Evolutionary conservation across 2,329 filamentous ascomycete species (phyloP), one percentile per base, ranked within the genome.

Genomic region (Curvularia verruculosa): DNA sequence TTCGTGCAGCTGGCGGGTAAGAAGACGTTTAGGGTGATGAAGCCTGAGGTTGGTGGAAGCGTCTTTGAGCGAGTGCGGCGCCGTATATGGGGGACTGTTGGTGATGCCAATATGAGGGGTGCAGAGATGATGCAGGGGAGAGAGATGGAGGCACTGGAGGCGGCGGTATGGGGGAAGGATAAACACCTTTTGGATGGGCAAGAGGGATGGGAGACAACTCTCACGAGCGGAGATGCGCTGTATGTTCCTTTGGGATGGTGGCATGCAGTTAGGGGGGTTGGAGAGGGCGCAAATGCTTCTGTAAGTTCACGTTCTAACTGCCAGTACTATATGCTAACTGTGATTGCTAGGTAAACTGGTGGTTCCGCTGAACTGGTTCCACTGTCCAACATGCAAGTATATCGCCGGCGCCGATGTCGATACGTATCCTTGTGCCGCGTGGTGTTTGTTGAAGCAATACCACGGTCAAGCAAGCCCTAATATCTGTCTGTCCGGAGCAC

Each of bases 71-170:
- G 71, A 29, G 80, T 84, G n/a, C 53, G 51, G 43, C 49, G 44
- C 40, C 52, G 47, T 19, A 41, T 63, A 21, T 78, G 81, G 89
- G 70, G 78, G 70, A 63, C 67, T 51, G 68, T 63, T n/a, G 66
- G 67, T 52, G 56, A 78, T 48, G 81, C 80, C 21, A 79, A 78
- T 13, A 82, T 97, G 64, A 83, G 92, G 54, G 90, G 90, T 0
- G 83, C 88, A 10, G 92, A 96, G 72, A 97, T 98, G 93, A 97
- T 98, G 92, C 82, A 87, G 49, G 92, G 92, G 0, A 76, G 79
- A 1, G 91, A 96, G 77, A 87, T 87, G 63, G 75, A 80, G 19
- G 79, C 83, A 2, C 75, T 97, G 13, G 86, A 93, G 62, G 77
- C 83, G 1, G 86, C 83, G 3, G 83, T 96, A 2, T 98, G 94